phyloP scores from a whole-genome alignment of 2,329 filamentous ascomycete species.

The Sclerotinia minor region DNA sequence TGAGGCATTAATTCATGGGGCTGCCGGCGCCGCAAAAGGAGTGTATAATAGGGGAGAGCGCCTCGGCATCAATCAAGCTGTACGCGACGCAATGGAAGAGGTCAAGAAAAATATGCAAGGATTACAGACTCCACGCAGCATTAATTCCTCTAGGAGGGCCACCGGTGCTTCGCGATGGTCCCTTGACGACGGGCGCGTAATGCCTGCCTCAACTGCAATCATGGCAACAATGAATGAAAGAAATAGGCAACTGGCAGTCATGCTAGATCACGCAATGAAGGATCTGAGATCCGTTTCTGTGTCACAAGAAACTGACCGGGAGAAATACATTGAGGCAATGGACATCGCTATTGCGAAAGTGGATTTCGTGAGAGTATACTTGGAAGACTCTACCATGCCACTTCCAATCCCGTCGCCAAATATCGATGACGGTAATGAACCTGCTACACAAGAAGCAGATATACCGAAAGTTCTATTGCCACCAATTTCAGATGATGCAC shows the following conservation, averaged over 20 bases:
- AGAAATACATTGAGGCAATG: slow-evolving; percentile 51
- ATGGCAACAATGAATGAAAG: slow-evolving; percentile 60
- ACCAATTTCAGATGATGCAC: slow-evolving; percentile 15
- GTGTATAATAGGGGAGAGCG: slow-evolving; percentile 73
- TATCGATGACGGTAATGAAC: neutral
- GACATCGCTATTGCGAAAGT: slow-evolving; percentile 62
- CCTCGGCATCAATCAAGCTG: slow-evolving; percentile 76
- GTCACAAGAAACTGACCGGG: slow-evolving; percentile 48
- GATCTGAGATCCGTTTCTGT: slow-evolving; percentile 62
- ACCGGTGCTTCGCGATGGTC: slow-evolving; percentile 38
- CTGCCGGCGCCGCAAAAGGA: slow-evolving; percentile 73
- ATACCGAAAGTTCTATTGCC: slow-evolving; percentile 20
- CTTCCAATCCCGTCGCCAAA: slow-evolving; percentile 42
- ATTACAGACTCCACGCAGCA: slow-evolving; percentile 58
- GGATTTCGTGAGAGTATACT: slow-evolving; percentile 63
- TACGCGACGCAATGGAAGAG: slow-evolving; percentile 79
- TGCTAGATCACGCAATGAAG: slow-evolving; percentile 66
- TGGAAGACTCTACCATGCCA: slow-evolving; percentile 58
- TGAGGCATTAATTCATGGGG: slow-evolving; percentile 72
- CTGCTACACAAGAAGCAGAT: slow-evolving; percentile 13
- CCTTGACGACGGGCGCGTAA: slow-evolving; percentile 38
- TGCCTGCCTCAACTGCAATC: slow-evolving; percentile 42
- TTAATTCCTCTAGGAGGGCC: slow-evolving; percentile 36
- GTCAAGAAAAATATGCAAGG: slow-evolving; percentile 73
- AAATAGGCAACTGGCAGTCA: slow-evolving; percentile 64